Evolutionary conservation across 371 early-diverging fungal species (phyloP).

Genomic region (Basidiobolus meristosporus): DNA sequence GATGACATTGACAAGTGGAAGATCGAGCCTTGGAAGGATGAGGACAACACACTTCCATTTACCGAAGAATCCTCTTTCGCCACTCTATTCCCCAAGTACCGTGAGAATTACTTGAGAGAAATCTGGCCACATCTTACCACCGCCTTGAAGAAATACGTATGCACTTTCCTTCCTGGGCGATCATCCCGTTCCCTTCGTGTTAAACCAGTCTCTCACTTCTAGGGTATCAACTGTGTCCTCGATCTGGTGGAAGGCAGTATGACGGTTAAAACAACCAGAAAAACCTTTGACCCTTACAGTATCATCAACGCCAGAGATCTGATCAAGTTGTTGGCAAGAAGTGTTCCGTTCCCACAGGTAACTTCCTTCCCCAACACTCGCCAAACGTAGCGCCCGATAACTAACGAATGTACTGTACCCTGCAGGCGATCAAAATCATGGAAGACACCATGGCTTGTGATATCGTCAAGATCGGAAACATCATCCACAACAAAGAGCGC

Average conservation of each 20-base stretch:
- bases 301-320: conserved; percentile 94
- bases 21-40: conserved; percentile 72
- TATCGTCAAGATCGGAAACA: conserved; percentile 92
- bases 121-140: conserved; percentile 90
- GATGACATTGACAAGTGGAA: conserved; percentile 91
- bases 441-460: conserved; percentile 92
- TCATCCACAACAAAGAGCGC: conserved; percentile 87
- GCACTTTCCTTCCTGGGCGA: conserved; percentile 2
- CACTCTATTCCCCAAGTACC: conserved; percentile 95
- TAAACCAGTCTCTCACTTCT: conserved; percentile 1
- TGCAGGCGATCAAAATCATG: conserved; percentile 67
- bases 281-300: conserved; percentile 94
- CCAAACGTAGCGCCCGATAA: not conserved
- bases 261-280: conserved; percentile 94
- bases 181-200: not conserved
- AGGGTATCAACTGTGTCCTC: conserved; percentile 84
- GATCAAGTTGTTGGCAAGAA: conserved; percentile 87
- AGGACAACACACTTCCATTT: conserved; percentile 66
- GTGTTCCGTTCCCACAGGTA: conserved; percentile 89
- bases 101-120: conserved; percentile 88
- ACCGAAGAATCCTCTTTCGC: conserved; percentile 94
- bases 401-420: not conserved
- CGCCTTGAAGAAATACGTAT: conserved; percentile 62
- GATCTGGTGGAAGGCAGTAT: conserved; percentile 94
- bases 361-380: not conserved